A percentile compares a stretch with the other conserved stretches of the same genome.
Evolutionary conservation across 306 rosid genomes (phyloP).

Genomic region (barrel medic (Medicago truncatula)): MtrunA17r5.0-ANR NC_053042.1:43788001-43788500

Average conservation of each 20-base stretch:
- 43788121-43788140: constrained; percentile 5
- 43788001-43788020: not conserved
- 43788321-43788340: constrained; percentile 17
- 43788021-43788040: not conserved
- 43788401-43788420: not conserved
- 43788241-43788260: constrained; percentile 22
- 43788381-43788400: not conserved
- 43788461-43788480: no score
- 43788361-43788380: not conserved
- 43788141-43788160: not conserved
- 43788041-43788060: not conserved
- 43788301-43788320: no score
- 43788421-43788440: constrained; percentile 2
- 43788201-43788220: not conserved
- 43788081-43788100: not conserved
- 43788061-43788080: constrained; percentile 14
- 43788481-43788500: no score
- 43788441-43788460: constrained; percentile 13
- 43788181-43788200: not conserved
- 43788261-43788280: constrained; percentile 39
- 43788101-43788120: not conserved
- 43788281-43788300: not conserved
- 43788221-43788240: not conserved
- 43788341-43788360: constrained; percentile 23
- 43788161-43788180: not conserved